Base-by-base conservation (phyloP, 495 filamentous ascomycete genomes). In the Aspergillus sclerotiicarbonarius region DNA sequence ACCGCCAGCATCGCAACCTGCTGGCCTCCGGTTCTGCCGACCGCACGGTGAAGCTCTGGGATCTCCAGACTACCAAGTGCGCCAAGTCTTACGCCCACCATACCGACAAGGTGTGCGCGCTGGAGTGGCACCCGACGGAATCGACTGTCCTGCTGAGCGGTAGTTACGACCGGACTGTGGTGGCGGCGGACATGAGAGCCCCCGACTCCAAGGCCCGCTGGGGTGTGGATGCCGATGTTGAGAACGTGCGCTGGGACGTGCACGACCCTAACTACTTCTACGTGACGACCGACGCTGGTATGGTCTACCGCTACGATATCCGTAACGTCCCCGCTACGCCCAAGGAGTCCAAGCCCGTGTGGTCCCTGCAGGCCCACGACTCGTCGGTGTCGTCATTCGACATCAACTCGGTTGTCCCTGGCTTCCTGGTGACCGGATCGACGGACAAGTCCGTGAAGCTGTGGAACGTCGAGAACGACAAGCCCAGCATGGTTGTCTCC, bases 1-100 rank as follows among this genome's bases (percentile, higher is more conserved):
- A 98, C 73, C 83, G 92, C 61, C 86, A 90, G 54, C 95, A 98
- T 73, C 83, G 91, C 47, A 97, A 98, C 64, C 84, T 99, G 37
- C 84, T 99, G n/a, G 92, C 93, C 15, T 98, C 94, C 0, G 88
- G 88, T 4, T 99, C 94, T 1, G 95, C 95, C 6, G 94, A 99
- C 76, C 89, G 92, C 68, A 98, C 94, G 0, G 85, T 97, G 55
- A 99, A 99, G 75, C 81, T 99, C 8, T 99, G 94, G 94, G 95
- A 99, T 74, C 77, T 99, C 47, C 89, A 89, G 73, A 96, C 90
- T 7, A 77, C 87, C 45, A 92, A 86, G 70, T 96, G 92, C 72
- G 95, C 94, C 61, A 90, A 96, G 75, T 96, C 92, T 20, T 99
- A 99, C 78, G 81, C 81, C 16, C 76, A 84, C 68, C 92, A 96